Percentiles rank a stretch among this genome's conserved stretches.
Conservation (phyloP, 495 filamentous ascomycete species). For the Arthonia radiata region DNA sequence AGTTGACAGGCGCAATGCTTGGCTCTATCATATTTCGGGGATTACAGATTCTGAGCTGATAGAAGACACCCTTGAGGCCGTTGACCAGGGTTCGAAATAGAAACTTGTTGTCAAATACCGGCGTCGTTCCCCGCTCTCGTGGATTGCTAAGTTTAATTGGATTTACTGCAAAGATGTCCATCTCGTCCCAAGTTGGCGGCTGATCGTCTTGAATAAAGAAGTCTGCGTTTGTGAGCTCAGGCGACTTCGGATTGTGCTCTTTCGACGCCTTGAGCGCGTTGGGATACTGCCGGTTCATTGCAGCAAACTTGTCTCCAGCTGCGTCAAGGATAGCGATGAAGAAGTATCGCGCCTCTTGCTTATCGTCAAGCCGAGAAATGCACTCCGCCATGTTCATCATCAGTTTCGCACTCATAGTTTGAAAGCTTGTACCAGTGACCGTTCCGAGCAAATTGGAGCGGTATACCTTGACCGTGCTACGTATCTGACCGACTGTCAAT, state of each 20-base stretch:
- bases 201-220: slow-evolving; percentile 60
- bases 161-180: slow-evolving; percentile 87
- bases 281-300: slow-evolving; percentile 87
- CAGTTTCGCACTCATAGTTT: slow-evolving; percentile 97
- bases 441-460: slow-evolving; percentile 89
- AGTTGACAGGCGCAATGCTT: slow-evolving; percentile 59
- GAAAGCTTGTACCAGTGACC: slow-evolving; percentile 93
- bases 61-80: slow-evolving; percentile 89
- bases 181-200: slow-evolving; percentile 85
- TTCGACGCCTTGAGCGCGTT: slow-evolving; percentile 85
- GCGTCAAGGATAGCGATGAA: slow-evolving; percentile 93
- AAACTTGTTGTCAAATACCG: slow-evolving; percentile 95
- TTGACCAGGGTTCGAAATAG: slow-evolving; percentile 97
- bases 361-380: slow-evolving; percentile 76
- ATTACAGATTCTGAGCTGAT: slow-evolving; percentile 81
- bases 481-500: slow-evolving; percentile 64
- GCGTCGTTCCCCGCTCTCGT: slow-evolving; percentile 70
- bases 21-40: slow-evolving; percentile 37
- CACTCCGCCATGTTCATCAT: slow-evolving; percentile 93
- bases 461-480: slow-evolving; percentile 86
- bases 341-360: slow-evolving; percentile 81
- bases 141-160: slow-evolving; percentile 91
- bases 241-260: slow-evolving; percentile 34
- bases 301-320: slow-evolving; percentile 91
- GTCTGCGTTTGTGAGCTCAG: slow-evolving; percentile 47